Conservation (phyloP, 2,329 filamentous ascomycete genomes). For the Colletotrichum plurivorum region DNA sequence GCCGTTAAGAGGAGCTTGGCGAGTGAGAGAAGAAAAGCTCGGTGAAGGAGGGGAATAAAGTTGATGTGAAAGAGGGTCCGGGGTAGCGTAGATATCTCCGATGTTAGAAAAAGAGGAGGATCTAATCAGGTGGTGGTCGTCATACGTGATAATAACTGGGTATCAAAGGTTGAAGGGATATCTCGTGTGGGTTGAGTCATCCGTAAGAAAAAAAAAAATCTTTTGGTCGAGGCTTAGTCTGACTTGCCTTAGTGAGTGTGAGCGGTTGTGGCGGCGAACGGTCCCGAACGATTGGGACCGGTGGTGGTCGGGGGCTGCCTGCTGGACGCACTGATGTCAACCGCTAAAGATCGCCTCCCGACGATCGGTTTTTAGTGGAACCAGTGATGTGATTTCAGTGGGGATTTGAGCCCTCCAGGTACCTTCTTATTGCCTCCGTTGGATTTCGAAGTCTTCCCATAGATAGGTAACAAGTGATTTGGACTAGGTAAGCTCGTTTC, state of each 20-base stretch:
- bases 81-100: constrained; percentile 13
- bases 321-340: constrained; percentile 12
- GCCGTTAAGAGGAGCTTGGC: background rate
- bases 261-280: constrained; percentile 27
- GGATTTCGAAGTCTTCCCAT: no score
- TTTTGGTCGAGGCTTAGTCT: constrained; percentile 28
- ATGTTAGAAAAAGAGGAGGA: constrained; percentile 8
- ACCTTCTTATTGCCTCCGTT: background rate
- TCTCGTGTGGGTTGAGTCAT: constrained; percentile 35
- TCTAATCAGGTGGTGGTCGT: constrained; percentile 18
- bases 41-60: background rate
- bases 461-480: no score
- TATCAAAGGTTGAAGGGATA: constrained; percentile 37
- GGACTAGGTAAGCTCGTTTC: no score
- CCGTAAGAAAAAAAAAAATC: constrained; percentile 20
- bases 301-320: constrained; percentile 17
- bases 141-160: constrained; percentile 17
- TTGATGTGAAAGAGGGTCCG: constrained; percentile 29
- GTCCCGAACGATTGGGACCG: constrained; percentile 13
- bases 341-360: constrained; percentile 9
- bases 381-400: constrained; percentile 26
- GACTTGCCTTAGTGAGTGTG: background rate
- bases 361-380: constrained; percentile 23
- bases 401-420: background rate
- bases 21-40: background rate